Base-by-base conservation (phyloP, 1,139 yeast genomes). In the Geotrichum armillariae region DNA sequence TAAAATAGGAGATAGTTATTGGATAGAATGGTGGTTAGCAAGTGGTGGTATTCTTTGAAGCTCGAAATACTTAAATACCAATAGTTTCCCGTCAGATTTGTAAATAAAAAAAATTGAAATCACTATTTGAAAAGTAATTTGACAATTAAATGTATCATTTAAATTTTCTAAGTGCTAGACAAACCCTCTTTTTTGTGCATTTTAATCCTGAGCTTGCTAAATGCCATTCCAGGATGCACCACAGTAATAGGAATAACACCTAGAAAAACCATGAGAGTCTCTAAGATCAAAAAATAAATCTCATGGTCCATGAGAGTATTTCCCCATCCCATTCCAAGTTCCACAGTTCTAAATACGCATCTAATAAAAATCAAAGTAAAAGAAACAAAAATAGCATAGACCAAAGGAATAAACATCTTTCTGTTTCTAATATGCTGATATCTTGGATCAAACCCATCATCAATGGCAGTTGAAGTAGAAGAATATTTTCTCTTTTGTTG, bases 341-440 rank as follows among this genome's bases (percentile, higher is more conserved):
- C 96, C 20, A 83, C 79, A 47, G 87, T 82, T 67, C 96, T 79
- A 66, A 87, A 89, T 36, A 85, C 72, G 65, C 93, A 85, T 66
- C 96, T 79, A 41, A 79, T 74, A 60, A 78, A 84, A 41, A 88
- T 74, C 8, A 78, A 76, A 6, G 81, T 29, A 2, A 83, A 41
- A 29, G 60, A 43, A 1, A 53, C 17, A 9, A 41, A 16, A 5
- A 60, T 47, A 4, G 59, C 53, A 1, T n/a, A 8, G 14, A 31
- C 16, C 6, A 31, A n/a, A 31, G 34, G 34, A n/a, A 8, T 8
- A 14, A 31, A 57, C 58, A 3, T 8, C 5, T 8, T 8, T 20
- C 53, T 40, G 2, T 57, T 53, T 44, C 90, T 71, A 36, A 82
- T 65, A 7, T 63, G 56, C 0, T 60, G 62, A 59, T 69, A 82